Base-by-base conservation (phyloP, 2,329 filamentous ascomycete species). In the Neurospora sp. region DNA sequence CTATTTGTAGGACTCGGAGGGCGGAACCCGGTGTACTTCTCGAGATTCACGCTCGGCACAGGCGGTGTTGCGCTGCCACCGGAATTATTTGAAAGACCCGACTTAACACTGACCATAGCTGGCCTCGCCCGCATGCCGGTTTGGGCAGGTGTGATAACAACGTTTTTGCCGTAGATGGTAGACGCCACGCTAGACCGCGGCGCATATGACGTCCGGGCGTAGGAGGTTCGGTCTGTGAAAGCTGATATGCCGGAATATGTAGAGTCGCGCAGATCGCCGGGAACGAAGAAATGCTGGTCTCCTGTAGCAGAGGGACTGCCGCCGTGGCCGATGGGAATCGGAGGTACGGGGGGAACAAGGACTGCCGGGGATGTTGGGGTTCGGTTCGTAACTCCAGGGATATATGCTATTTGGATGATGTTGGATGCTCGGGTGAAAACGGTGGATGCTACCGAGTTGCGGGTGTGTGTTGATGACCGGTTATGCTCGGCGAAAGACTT, bases 331-430 rank as follows among this genome's bases (percentile, higher is more conserved):
- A 87, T 89, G 66, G 96, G 95, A 72, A 98, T 93, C 17, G 95
- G 93, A 58, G 96, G 96, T 4, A 99, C 94, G 0, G 95, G 95
- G n/a, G 94, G 93, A 4, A 96, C 91, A 68, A 95, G 86, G 23
- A 93, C 89, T 3, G 93, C 92, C 0, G 93, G 95, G n/a, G 91
- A 90, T 5, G 92, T 91, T 8, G 90, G 90, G 13, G 94, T 93
- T 74, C 95, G 89, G 82, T 97, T 97, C 72, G 93, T 97, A 76
- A 98, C 94, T 71, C 96, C 96, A 15, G 96, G 96, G 74, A 99
- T 98, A 80, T 98, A 99, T 70, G 96, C 96, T 81, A 99, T 99
- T 82, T 98, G 96, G 76, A 99, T 99, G 78, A 99, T 95, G 83
- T 99, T 99, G 77, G 96, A 98, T 67, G 96, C 96, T 72, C 96